Conservation (phyloP, 1,139 yeast species). For the Taiozyma sp. region DNA sequence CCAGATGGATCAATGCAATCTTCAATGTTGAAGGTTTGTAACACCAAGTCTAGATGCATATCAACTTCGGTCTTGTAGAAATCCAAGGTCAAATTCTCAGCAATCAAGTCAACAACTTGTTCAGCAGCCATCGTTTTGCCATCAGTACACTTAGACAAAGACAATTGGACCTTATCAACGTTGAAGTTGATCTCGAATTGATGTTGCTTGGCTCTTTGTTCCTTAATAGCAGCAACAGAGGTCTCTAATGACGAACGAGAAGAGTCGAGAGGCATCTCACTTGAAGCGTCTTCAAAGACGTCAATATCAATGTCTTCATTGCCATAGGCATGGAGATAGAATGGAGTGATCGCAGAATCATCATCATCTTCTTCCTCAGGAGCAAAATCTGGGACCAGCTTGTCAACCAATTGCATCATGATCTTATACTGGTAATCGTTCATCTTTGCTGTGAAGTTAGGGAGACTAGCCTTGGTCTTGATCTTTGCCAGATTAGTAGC, state of each 20-base stretch:
- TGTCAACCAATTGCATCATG: constrained; percentile 70
- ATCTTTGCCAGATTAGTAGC: constrained; percentile 70
- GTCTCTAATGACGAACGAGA: background rate
- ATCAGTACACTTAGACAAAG: constrained; percentile 64
- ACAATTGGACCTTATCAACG: constrained; percentile 56
- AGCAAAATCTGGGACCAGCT: constrained; percentile 58
- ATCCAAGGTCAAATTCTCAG: constrained; percentile 58
- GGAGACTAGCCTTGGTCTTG: constrained; percentile 76
- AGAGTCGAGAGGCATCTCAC: background rate
- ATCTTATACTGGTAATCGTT: constrained; percentile 90
- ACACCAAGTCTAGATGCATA: constrained; percentile 59
- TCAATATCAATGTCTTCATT: background rate
- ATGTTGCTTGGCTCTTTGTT: constrained; percentile 27
- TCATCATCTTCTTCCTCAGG: constrained; percentile 24
- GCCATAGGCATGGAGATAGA: background rate
- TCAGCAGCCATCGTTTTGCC: constrained; percentile 57
- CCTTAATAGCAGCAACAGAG: background rate
- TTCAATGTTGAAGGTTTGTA: constrained; percentile 62
- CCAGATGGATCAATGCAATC: constrained; percentile 70
- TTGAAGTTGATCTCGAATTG: constrained; percentile 65
- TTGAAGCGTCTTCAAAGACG: background rate
- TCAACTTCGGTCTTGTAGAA: constrained; percentile 55
- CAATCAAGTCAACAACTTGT: constrained; percentile 64
- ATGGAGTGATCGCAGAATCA: constrained; percentile 7
- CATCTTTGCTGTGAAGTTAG: constrained; percentile 61